These are phyloP conservation scores for Schizosaccharomyces lindneri DNA, from an alignment of 805 yeast species.

Conservation along the genomic window DNA sequence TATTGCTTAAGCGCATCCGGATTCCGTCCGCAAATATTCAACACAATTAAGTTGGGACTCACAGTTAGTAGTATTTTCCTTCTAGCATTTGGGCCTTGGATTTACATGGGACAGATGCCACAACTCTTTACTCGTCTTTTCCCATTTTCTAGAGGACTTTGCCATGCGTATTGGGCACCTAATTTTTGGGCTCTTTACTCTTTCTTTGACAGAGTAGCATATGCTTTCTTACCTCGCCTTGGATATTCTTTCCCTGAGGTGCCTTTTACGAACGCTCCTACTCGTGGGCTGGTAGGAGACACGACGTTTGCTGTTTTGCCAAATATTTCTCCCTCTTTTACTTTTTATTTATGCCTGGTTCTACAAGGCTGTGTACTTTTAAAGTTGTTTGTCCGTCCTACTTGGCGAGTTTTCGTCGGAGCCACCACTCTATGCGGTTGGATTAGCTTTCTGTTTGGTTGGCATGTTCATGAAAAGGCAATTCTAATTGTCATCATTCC, in stretches of 20 bases:
- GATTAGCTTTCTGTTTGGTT: slow-evolving; percentile 79
- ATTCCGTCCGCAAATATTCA: slow-evolving; percentile 6
- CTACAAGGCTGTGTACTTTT: slow-evolving; percentile 29
- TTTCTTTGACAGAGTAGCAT: slow-evolving; percentile 46
- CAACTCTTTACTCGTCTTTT: slow-evolving; percentile 47
- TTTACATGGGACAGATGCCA: slow-evolving; percentile 32
- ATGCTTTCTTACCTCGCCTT: slow-evolving; percentile 5
- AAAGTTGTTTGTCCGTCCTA: slow-evolving; percentile 30
- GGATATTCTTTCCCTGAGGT: slow-evolving; percentile 2
- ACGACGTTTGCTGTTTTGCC: slow-evolving; percentile 63
- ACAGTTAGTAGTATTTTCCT: slow-evolving; percentile 37
- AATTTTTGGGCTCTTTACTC: slow-evolving; percentile 91
- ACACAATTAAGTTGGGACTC: slow-evolving; percentile 35
- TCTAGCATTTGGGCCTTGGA: slow-evolving; percentile 59
- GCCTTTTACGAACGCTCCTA: slow-evolving; percentile 12
- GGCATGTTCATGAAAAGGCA: slow-evolving; percentile 98
- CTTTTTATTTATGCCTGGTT: slow-evolving; percentile 60
- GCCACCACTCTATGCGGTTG: slow-evolving; percentile 72
- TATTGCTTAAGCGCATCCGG: slow-evolving; percentile 27
- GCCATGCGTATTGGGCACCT: slow-evolving; percentile 99
- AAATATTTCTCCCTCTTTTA: slow-evolving; percentile 46
- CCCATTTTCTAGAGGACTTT: slow-evolving; percentile 83
- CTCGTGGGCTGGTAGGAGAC: slow-evolving; percentile 83
- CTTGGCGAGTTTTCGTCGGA: slow-evolving; percentile 56
- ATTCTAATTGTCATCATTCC: slow-evolving; percentile 76